Evolutionary conservation across 352 stramenopile genomes (phyloP), one percentile per base, ranked within the genome.

Genomic region (Pythium rishiriense): DNA sequence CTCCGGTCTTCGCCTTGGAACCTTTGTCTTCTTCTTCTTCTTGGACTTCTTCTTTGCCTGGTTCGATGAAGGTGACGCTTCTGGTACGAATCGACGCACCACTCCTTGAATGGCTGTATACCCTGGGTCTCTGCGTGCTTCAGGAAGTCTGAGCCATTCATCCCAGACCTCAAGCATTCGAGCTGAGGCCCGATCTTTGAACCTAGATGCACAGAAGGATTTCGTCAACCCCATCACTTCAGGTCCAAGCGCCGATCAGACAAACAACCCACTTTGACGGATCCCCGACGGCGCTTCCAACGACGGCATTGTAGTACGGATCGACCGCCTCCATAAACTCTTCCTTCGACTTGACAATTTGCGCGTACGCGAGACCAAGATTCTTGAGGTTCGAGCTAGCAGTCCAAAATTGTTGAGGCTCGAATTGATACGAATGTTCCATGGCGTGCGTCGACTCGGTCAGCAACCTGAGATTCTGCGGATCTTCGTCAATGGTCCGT

Each of bases 311-410:
- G 33, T 79, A 72, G 56, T 86, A 87, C 21, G 78, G 72, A 55
- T 90, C 79, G 3, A n/a, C 22, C 4, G 37, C 62, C 10, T 25
- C 31, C 9, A 4, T 33, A 62, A 89, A 90, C 12, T 84, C 74
- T 17, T 83, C 37, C n/a, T 65, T 81, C n/a, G 84, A 86, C 58
- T 87, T 88, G 41, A 98, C 84, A 19, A 98, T 96, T 70, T 98
- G 88, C 37, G 97, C 89, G 56, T 98, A 98, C 24, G 85, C 93
- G 2, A 98, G 70, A 22, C 94, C 96, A 14, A 97, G 67, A 70
- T 98, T 98, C 76, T 98, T 98, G 22, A 96, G 73, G 43, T 87
- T 86, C 2, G 74, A 75, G 6, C 72, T 78, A 4, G 76, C 58
- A 19, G 58, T 81, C 68, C 85, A 87, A 43, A 94, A 91, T 29